Evolutionary conservation across 2,329 filamentous ascomycete genomes (phyloP).

Genomic region (Gyromitra esculenta): DNA sequence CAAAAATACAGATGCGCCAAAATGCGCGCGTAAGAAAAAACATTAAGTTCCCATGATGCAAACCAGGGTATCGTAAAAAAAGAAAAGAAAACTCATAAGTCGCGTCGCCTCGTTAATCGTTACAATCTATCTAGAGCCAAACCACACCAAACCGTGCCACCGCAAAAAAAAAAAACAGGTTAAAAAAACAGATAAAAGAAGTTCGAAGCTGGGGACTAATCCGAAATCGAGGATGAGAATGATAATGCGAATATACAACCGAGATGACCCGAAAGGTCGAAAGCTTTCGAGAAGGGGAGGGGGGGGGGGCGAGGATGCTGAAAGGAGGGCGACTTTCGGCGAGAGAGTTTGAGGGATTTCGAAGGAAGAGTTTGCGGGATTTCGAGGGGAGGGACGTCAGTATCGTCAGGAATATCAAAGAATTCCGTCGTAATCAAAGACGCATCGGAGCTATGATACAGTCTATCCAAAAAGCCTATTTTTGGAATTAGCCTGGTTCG

Average conservation of each 20-base stretch:
- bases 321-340: conserved; percentile 21
- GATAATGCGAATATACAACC: conserved; percentile 37
- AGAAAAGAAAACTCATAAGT: conserved; percentile 20
- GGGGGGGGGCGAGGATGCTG: conserved; percentile 2
- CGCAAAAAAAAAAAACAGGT: conserved; percentile 7
- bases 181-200: conserved; percentile 31
- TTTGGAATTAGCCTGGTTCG: conserved; percentile 23
- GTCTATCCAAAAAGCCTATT: conserved; percentile 37
- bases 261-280: conserved; percentile 30
- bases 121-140: conserved; percentile 47
- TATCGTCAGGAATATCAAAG: conserved; percentile 39
- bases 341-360: conserved; percentile 21
- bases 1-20: conserved; percentile 42
- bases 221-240: conserved; percentile 5
- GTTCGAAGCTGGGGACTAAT: conserved; percentile 7
- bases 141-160: neutral
- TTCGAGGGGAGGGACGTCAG: conserved; percentile 28
- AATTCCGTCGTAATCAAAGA: conserved; percentile 38
- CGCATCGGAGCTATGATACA: conserved; percentile 33
- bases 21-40: conserved; percentile 23
- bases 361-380: conserved; percentile 10
- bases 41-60: conserved; percentile 28
- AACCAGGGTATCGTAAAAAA: conserved; percentile 26
- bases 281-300: conserved; percentile 10
- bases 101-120: conserved; percentile 45